Percentiles rank a stretch among this genome's conserved stretches.
phyloP scores from a whole-genome alignment of 2,329 filamentous ascomycete species.

The Penicillium sp. region DNA sequence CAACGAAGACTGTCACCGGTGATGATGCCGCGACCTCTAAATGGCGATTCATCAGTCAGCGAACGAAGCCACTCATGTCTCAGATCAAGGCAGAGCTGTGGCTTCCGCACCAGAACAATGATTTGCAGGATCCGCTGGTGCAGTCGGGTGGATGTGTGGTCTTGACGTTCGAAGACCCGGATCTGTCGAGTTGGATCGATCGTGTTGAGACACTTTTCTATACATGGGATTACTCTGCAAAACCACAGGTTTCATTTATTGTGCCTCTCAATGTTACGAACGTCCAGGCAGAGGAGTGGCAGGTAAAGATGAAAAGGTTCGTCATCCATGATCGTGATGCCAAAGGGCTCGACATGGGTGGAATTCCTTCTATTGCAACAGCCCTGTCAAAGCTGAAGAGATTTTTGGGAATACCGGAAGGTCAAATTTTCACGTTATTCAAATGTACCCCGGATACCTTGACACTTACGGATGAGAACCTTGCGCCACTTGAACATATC shows the following conservation, averaged over 20 bases:
- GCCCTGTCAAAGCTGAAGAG: background rate
- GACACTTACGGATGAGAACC: background rate
- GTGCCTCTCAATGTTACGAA: slow-evolving; percentile 1
- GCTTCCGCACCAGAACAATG: background rate
- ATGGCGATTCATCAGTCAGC: slow-evolving; percentile 36
- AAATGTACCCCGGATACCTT: background rate
- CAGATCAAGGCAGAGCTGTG: slow-evolving; percentile 24
- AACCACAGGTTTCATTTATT: background rate
- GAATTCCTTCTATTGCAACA: background rate
- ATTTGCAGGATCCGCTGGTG: background rate
- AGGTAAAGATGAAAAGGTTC: background rate
- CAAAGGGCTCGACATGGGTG: background rate
- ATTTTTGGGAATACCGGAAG: background rate
- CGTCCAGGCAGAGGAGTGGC: background rate
- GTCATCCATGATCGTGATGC: background rate
- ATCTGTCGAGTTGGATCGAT: background rate
- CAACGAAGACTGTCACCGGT: background rate
- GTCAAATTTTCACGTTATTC: background rate
- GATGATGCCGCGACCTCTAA: slow-evolving; percentile 6
- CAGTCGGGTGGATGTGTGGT: slow-evolving; percentile 3
- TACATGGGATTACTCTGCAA: background rate
- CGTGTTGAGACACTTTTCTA: background rate
- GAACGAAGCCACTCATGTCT: slow-evolving; percentile 33
- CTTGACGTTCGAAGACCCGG: background rate
- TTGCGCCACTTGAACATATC: slow-evolving; percentile 5